Evolutionary conservation across 2,329 filamentous ascomycete genomes (phyloP), one percentile per base, ranked within the genome.

Genomic region (Penicillium sp.): DNA sequence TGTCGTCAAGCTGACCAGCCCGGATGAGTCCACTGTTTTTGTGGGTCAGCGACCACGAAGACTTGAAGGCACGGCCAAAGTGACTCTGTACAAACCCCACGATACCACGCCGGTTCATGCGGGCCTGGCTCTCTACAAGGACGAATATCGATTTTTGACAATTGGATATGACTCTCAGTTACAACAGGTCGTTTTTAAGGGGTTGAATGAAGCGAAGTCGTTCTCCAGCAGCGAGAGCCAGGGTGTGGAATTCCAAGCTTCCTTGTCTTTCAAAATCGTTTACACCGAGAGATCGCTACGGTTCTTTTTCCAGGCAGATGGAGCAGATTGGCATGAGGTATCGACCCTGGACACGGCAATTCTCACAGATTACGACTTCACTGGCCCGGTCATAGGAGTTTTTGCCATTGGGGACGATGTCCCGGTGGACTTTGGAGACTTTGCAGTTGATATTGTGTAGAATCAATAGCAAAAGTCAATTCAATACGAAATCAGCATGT

Each of bases 121-220:
- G n/a, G 51, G 54, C 3, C n/a, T 56, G 30, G 26, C 41, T 32
- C 41, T 54, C 16, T 57, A 54, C n/a, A 54, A 54, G 23, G 51
- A 57, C 14, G 50, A 54, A n/a, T 41, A 54, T 19, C 55, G 55
- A 9, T 54, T 50, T 23, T 16, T 57, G 14, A 40, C 41, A 4
- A 54, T 57, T 7, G 30, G 18, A 9, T 49, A 50, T 3, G 46
- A 57, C 14, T 54, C 46, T 18, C 19, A 42, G 2, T 16, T 11
- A 4, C 14, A 49, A 6, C 35, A 47, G 16, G 42, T 49, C 2
- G 13, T 47, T 14, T 47, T 47, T 16, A 23, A 38, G 3, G 51
- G 41, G 5, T 3, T 44, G 9, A 57, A 57, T 19, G 7, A 38
- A 27, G 50, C 36, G 9, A 47, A 47, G n/a, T 47, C 19, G 5